Evolutionary conservation across 2,329 filamentous ascomycete genomes (phyloP), one percentile per base, ranked within the genome.

Genomic region (Didymella exigua): DNA sequence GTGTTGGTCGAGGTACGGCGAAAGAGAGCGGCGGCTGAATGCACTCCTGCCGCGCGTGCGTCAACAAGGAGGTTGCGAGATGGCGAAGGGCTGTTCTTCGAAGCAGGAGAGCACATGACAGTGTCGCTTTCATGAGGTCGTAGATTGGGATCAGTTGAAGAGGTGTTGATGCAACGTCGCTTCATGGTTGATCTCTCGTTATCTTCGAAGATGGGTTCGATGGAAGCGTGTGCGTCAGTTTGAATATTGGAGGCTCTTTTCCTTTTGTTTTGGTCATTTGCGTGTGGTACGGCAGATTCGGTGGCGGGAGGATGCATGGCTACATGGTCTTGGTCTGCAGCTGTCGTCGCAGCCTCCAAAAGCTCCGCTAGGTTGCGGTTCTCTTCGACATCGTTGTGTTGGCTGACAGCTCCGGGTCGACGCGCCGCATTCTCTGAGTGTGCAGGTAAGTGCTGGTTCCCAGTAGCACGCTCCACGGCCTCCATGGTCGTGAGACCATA

Each of bases 21-120:
- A 59, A 84, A 84, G 9, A 84, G 72, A 3, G 82, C 81, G 0
- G 80, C 80, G 1, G 82, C 82, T 19, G 72, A 75, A 68, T 83
- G 81, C 5, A 83, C 75, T 42, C 80, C 82, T 31, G 78, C 77
- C 19, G 80, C 75, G 27, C 79, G 79, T 40, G 79, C 77, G 57
- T 81, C 77, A 2, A 74, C 47, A 8, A 69, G 56, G 2, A 65
- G 50, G 47, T 69, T 63, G 51, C 38, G 61, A 24, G 64, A 56
- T 9, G 61, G 64, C 14, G 41, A 52, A 29, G n/a, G 42, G 14
- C n/a, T 48, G 7, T 23, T 21, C 8, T 44, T 34, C 1, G 47
- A 38, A 5, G 18, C 14, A 19, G 54, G 52, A 9, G 56, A 40
- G 34, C n/a, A 63, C 29, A 41, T 59, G 18, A 47, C 26, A 19